These are phyloP conservation scores for Reutealis trisperma DNA, from an alignment of 345 rosid species.

Conservation along the genomic window DNA sequence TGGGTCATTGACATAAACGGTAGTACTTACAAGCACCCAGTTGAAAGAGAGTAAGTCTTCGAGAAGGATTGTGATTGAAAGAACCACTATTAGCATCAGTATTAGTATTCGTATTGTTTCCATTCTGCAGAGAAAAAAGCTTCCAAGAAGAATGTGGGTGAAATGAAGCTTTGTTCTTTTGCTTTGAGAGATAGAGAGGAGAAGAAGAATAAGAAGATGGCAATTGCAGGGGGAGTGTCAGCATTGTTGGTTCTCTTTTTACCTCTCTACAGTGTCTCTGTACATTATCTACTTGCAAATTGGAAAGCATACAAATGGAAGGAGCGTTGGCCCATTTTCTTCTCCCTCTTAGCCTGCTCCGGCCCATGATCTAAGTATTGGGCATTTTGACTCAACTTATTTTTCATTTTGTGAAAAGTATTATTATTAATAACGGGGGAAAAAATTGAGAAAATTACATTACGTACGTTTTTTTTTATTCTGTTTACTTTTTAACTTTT, in stretches of 20 bases:
- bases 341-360: too few relatives aligned
- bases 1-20: neutral
- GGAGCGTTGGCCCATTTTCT: too few relatives aligned
- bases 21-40: slow-evolving; percentile 34
- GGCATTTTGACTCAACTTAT: too few relatives aligned
- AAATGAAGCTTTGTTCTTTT: neutral
- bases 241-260: neutral
- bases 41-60: slow-evolving; percentile 47
- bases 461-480: too few relatives aligned
- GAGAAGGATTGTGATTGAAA: slow-evolving; percentile 28
- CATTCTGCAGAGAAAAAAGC: slow-evolving; percentile 11
- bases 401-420: too few relatives aligned
- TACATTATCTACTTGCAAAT: slow-evolving; percentile 1
- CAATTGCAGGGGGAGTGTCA: slow-evolving; percentile 20
- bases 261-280: neutral
- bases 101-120: neutral
- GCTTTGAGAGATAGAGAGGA: neutral
- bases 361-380: too few relatives aligned
- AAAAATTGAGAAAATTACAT: too few relatives aligned
- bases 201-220: slow-evolving; percentile 18
- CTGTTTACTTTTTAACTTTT: too few relatives aligned
- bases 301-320: too few relatives aligned
- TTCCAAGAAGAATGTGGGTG: slow-evolving; percentile 5
- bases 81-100: neutral
- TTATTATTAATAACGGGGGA: too few relatives aligned